Base-by-base conservation (phyloP, 2,329 filamentous ascomycete species). In the Diaporthe sp. region DNA sequence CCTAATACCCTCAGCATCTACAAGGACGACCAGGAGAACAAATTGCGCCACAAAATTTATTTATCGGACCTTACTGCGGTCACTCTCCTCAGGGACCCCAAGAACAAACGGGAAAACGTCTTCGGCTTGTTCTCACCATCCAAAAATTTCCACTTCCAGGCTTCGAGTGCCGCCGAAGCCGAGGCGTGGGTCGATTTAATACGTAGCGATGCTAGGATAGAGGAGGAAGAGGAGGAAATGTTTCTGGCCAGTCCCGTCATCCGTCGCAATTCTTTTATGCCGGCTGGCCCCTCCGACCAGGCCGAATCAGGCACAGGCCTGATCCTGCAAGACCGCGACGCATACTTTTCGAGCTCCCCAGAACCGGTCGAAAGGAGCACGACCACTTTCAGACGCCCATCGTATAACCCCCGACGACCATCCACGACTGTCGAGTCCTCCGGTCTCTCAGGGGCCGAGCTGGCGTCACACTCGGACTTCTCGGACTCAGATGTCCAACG, bases 81-180 rank as follows among this genome's bases (percentile, higher is more conserved):
- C 58, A 94, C 96, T 2, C 91, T 94, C 74, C 92, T 98, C 77
- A 96, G 94, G 80, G 95, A 97, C 79, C 93, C 94, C 12, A 98
- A 97, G 83, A 92, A 95, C 75, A 96, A 94, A 81, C 93, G 94
- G 74, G 90, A 94, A 70, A 92, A 98, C 81, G 91, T 98, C 75
- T 98, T 99, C 81, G 97, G 94, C 27, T 89, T 98, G 59, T 99
- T 98, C 84, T 96, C 95, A 0, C 94, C 96, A 0, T 93, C 95
- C 22, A 93, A 93, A 77, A 98, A 98, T 84, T 98, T 93, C 84
- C 95, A 98, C 80, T 92, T 99, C 75, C 94, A 97, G 82, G 95
- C 94, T 0, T 82, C 87, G 42, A 93, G 90, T 5, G 89, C 92
- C 68, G 86, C 91, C 74, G 96, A 98, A 76, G 94, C 94, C 8